Percentiles rank a stretch among this genome's conserved stretches.
Evolutionary conservation across 1,139 yeast genomes (phyloP).

Genomic region (Taphrina wiesneri): DNA sequence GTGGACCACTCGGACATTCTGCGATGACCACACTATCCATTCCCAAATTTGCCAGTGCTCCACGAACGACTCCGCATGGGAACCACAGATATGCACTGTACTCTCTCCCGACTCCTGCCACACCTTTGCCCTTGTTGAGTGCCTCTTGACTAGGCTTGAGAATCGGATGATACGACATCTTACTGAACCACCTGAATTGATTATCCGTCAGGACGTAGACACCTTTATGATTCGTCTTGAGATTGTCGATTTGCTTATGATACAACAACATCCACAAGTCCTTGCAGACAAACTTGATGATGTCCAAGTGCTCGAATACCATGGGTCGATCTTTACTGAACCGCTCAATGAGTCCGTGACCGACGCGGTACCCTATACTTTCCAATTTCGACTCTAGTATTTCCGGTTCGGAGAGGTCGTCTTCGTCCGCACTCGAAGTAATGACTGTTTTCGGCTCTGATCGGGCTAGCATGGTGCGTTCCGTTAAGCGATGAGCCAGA

Average conservation of each 20-base stretch:
- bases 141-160: slow-evolving; percentile 49
- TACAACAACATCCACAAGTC: slow-evolving; percentile 83
- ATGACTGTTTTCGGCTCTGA: background rate
- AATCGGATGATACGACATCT: slow-evolving; percentile 55
- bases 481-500: slow-evolving; percentile 18
- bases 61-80: slow-evolving; percentile 82
- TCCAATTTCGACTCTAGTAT: slow-evolving; percentile 49
- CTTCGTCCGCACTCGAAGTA: slow-evolving; percentile 14
- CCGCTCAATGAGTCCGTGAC: slow-evolving; percentile 67
- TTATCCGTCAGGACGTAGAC: slow-evolving; percentile 78
- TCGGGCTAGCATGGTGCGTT: background rate
- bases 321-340: slow-evolving; percentile 60
- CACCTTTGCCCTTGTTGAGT: slow-evolving; percentile 49
- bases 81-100: slow-evolving; percentile 59
- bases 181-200: slow-evolving; percentile 57
- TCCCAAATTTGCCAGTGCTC: slow-evolving; percentile 72
- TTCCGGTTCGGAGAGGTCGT: slow-evolving; percentile 11
- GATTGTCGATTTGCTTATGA: slow-evolving; percentile 84
- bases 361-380: slow-evolving; percentile 70
- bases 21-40: slow-evolving; percentile 28
- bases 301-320: slow-evolving; percentile 64
- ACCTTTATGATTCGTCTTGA: slow-evolving; percentile 80
- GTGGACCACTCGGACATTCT: slow-evolving; percentile 48
- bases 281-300: slow-evolving; percentile 88
- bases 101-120: slow-evolving; percentile 7